phyloP scores from a whole-genome alignment of 345 rosid species.

The Anacardium occidentale region DNA sequence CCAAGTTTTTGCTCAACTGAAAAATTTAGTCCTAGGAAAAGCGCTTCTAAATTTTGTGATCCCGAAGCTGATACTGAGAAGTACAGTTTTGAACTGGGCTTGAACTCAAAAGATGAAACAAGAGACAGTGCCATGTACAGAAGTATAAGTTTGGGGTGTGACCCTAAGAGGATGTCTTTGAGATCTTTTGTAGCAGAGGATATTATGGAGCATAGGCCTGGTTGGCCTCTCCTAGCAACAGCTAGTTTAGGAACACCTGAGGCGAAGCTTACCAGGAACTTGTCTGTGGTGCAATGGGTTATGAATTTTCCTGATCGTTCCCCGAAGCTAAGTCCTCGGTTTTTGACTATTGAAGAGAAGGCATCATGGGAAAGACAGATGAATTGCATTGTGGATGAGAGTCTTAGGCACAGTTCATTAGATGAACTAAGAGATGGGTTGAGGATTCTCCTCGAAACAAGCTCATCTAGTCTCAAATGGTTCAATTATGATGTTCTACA shows the following conservation, averaged over 20 bases:
- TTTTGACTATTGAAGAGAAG: conserved; percentile 25
- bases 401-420: conserved; percentile 21
- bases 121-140: conserved; percentile 29
- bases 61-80: conserved; percentile 44
- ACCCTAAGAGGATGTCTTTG: conserved; percentile 28
- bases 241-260: conserved; percentile 38
- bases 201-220: conserved; percentile 55
- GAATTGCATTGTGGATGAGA: conserved; percentile 20
- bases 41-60: conserved; percentile 45
- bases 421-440: conserved; percentile 28
- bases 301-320: conserved; percentile 79
- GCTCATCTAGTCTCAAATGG: conserved; percentile 47
- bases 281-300: conserved; percentile 84
- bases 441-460: conserved; percentile 41
- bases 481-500: conserved; percentile 55
- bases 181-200: conserved; percentile 44
- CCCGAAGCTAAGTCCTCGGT: conserved; percentile 28
- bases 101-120: conserved; percentile 23
- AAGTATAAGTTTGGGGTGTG: conserved; percentile 9
- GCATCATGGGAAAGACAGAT: conserved; percentile 18
- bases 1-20: conserved; percentile 39
- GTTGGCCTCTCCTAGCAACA: conserved; percentile 80
- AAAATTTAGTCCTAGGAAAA: conserved; percentile 27
- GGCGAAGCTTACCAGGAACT: conserved; percentile 36
- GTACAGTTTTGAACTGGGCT: conserved; percentile 30